phyloP scores from a whole-genome alignment of 306 rosid genomes.

The Cicer bijugum region DNA sequence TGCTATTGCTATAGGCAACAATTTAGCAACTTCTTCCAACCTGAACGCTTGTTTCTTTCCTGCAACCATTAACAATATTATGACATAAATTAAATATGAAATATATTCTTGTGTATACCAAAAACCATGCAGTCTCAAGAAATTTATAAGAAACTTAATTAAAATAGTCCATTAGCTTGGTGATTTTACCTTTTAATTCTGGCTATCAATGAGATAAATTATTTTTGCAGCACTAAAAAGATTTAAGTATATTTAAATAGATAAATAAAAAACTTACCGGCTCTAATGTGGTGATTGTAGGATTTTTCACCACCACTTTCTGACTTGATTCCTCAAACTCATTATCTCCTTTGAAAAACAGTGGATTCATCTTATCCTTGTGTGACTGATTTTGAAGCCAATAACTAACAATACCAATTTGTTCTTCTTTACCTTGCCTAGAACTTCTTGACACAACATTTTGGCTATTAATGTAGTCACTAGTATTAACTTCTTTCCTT shows the following conservation, averaged over 20 bases:
- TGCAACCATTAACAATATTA: conserved; percentile 41
- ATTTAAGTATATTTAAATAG: too few relatives aligned
- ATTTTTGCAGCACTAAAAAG: too few relatives aligned
- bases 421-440: conserved; percentile 36
- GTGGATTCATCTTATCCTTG: conserved; percentile 41
- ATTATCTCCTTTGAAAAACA: conserved; percentile 44
- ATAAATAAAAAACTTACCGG: conserved; percentile 44
- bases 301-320: conserved; percentile 22
- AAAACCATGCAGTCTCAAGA: not conserved
- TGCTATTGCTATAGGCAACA: conserved; percentile 48
- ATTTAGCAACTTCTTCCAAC: conserved; percentile 52
- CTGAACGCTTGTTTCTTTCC: conserved; percentile 43
- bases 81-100: not conserved
- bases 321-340: conserved; percentile 41
- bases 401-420: conserved; percentile 33
- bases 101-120: conserved; percentile 10
- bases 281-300: conserved; percentile 35
- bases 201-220: too few relatives aligned
- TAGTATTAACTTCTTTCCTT: conserved; percentile 26
- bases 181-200: too few relatives aligned
- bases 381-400: conserved; percentile 33
- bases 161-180: not conserved
- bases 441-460: conserved; percentile 31
- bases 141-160: conserved; percentile 22
- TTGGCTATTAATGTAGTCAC: conserved; percentile 11